Evolutionary conservation across 164 flowering plant genomes (phyloP), one percentile per base, ranked within the genome.

Genomic region (Echeveria elegans): DNA sequence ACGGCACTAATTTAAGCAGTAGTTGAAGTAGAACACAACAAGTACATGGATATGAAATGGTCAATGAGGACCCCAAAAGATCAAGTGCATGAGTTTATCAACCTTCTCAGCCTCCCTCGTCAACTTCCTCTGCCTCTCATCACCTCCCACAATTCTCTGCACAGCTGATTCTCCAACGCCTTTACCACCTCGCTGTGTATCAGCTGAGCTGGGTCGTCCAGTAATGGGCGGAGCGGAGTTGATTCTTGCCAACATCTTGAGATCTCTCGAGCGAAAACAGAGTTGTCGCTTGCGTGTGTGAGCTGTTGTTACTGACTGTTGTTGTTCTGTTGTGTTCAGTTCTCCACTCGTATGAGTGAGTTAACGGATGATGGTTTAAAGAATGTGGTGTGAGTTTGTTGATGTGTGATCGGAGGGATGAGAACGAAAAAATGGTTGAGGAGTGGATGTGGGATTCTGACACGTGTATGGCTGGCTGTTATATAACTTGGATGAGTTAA

Each of bases 31-130:
- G n/a, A 56, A 56, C 16, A 14, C 31, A 26, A 28, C 14, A 23
- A 5, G 59, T 53, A 53, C 18, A 56, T 56, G 32, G 61, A 28
- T 10, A 0, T 56, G 61, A 38, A 1, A 56, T 24, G 2, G n/a
- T n/a, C 47, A 66, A 60, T 63, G 30, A 62, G 74, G 74, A 18
- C 74, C 74, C 74, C 74, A 72, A 23, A 65, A 52, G 56, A 72
- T 63, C 62, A 67, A 70, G 34, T 72, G 74, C 74, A 67, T 50
- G 64, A 72, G 58, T 26, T 63, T 72, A 29, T 71, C 70, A 50
- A 58, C 70, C 43, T 72, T 72, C 70, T 67, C 74, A 32, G 68
- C 68, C 34, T 67, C 56, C 36, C 68, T 72, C 30, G 24, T 72
- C 23, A 34, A 26, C 47, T 29, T 67, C 7, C 66, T 66, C 43